Percentiles rank a stretch among this genome's conserved stretches.
Conservation (phyloP, 1,284 basidiomycete genomes). For the Heterobasidion parviporum region DNA sequence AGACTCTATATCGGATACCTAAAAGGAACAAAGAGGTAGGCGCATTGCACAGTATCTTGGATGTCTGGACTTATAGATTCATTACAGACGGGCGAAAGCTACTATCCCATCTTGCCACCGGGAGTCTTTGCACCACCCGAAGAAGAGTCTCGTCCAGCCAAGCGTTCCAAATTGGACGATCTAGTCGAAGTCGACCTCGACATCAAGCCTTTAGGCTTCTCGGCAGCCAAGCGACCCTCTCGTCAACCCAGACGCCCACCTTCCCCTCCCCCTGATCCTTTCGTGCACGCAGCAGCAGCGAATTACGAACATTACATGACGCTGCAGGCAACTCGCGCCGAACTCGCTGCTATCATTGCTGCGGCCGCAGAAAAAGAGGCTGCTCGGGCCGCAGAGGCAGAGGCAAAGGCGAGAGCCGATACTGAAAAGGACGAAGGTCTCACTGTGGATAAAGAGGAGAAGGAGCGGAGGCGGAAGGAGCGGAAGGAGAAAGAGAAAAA, state of each 20-base stretch:
- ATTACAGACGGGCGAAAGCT: slow-evolving; percentile 17
- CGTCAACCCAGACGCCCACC: slow-evolving; percentile 1
- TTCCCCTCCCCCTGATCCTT: too few species aligned
- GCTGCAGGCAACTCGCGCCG: slow-evolving; percentile 9
- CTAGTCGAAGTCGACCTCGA: slow-evolving; percentile 8
- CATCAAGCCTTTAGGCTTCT: slow-evolving; percentile 17
- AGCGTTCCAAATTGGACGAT: slow-evolving; percentile 22
- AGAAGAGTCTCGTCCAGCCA: slow-evolving; percentile 21
- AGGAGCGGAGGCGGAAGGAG: slow-evolving; percentile 22
- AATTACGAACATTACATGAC: neutral
- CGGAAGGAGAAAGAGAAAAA: slow-evolving; percentile 32
- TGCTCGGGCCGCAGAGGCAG: slow-evolving; percentile 25
- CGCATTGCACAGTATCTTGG: slow-evolving; percentile 9
- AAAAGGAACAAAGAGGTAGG: slow-evolving; percentile 48
- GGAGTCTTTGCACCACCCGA: slow-evolving; percentile 11
- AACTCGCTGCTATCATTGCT: slow-evolving; percentile 40
- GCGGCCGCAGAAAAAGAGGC: slow-evolving; percentile 34
- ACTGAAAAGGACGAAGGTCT: slow-evolving; percentile 7
- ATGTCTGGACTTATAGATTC: neutral
- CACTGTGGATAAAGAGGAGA: slow-evolving; percentile 19
- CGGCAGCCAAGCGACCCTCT: neutral
- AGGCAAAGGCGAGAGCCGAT: slow-evolving; percentile 25
- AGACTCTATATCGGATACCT: slow-evolving; percentile 80
- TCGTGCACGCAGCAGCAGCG: too few species aligned
- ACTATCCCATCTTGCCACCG: slow-evolving; percentile 5